phyloP scores from a whole-genome alignment of 129 eudicot genomes.

The Pseudognaphalium luteoalbum region DNA sequence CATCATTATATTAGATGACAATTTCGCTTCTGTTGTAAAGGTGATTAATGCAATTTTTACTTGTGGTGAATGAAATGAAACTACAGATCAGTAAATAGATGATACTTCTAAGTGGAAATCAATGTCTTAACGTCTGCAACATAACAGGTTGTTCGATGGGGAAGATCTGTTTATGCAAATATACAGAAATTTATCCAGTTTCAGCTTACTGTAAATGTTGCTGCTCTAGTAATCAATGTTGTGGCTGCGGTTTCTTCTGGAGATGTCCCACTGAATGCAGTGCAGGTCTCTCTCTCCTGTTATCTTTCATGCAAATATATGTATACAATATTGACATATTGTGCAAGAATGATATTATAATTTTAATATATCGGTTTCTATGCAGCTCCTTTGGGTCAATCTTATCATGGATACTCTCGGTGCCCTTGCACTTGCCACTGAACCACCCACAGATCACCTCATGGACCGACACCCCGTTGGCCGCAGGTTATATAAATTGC shows the following conservation, averaged over 20 bases:
- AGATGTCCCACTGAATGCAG: conserved; percentile 89
- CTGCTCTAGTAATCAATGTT: conserved; percentile 76
- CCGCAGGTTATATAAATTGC: conserved; percentile 59
- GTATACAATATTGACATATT: neutral
- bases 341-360: neutral
- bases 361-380: neutral
- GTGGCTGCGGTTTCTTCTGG: conserved; percentile 91
- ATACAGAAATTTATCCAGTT: conserved; percentile 91
- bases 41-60: conserved; percentile 37
- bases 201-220: conserved; percentile 91
- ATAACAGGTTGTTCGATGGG: conserved; percentile 84
- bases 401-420: conserved; percentile 97
- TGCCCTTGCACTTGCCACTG: conserved; percentile 96
- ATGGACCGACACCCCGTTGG: conserved; percentile 90
- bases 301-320: neutral
- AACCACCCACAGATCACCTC: conserved; percentile 93
- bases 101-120: neutral
- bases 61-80: neutral
- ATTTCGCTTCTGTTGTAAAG: conserved; percentile 89
- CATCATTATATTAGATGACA: conserved; percentile 86
- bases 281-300: conserved; percentile 54
- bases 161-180: conserved; percentile 85
- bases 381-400: conserved; percentile 97
- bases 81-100: neutral
- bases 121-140: neutral